phyloP scores from a whole-genome alignment of 805 yeast species.

The Myxozyma lipomycoides region DNA sequence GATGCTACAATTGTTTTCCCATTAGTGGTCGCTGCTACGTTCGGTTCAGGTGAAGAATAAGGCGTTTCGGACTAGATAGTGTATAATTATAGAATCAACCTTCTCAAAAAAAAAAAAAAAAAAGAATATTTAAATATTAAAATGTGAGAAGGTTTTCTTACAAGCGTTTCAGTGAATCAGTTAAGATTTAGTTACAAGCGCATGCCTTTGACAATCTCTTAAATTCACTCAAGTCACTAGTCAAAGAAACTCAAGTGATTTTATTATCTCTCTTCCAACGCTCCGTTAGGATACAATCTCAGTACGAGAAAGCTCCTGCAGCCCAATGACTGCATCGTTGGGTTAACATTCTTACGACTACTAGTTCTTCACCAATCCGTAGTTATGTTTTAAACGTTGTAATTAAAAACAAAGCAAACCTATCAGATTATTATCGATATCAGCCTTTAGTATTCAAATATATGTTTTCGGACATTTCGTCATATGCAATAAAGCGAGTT shows the following conservation, averaged over 20 bases:
- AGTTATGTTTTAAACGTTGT: too few relatives aligned
- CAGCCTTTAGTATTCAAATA: too few relatives aligned
- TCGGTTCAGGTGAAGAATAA: conserved; percentile 56
- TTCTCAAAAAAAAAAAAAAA: too few relatives aligned
- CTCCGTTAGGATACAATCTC: conserved; percentile 28
- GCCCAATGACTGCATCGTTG: conserved; percentile 30
- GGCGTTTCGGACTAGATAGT: conserved; percentile 24
- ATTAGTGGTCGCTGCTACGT: conserved; percentile 94
- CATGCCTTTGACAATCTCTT: conserved; percentile 18
- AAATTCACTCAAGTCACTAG: neutral
- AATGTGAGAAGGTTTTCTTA: conserved; percentile 24
- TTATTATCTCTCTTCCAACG: conserved; percentile 26
- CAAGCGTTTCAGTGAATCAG: conserved; percentile 5
- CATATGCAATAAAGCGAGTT: too few relatives aligned
- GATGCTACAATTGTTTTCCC: conserved; percentile 96
- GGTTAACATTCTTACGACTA: too few relatives aligned
- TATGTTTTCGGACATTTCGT: too few relatives aligned
- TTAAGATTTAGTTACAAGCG: conserved; percentile 9
- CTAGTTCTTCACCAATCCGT: too few relatives aligned
- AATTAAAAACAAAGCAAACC: too few relatives aligned
- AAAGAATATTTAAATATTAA: too few relatives aligned
- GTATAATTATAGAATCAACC: neutral
- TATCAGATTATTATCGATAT: too few relatives aligned
- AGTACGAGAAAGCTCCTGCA: conserved; percentile 22
- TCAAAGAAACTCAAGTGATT: neutral